These are phyloP conservation scores for Phytophthora tubulina DNA, from an alignment of 352 stramenopile species.

Conservation along the genomic window DNA sequence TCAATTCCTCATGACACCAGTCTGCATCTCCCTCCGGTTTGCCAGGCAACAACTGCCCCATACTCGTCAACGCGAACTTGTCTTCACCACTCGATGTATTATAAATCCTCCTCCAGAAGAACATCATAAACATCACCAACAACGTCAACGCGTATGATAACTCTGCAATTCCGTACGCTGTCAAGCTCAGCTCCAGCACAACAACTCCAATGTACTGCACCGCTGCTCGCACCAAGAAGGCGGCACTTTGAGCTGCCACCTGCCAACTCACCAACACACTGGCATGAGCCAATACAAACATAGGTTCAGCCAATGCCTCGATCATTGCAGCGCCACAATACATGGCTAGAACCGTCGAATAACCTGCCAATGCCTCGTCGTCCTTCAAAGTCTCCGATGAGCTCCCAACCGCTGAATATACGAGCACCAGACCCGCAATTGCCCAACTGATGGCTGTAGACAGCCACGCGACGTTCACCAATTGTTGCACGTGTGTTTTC, in stretches of 20 bases:
- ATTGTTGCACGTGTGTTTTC: slow-evolving; percentile 52
- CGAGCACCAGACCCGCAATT: slow-evolving; percentile 48
- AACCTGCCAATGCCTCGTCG: slow-evolving; percentile 46
- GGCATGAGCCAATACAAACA: slow-evolving; percentile 84
- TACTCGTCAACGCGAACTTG: slow-evolving; percentile 55
- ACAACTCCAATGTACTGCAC: slow-evolving; percentile 82
- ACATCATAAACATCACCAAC: slow-evolving; percentile 59
- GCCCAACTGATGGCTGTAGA: slow-evolving; percentile 71
- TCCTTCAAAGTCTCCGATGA: slow-evolving; percentile 11
- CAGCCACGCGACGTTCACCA: slow-evolving; percentile 85
- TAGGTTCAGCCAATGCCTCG: slow-evolving; percentile 81
- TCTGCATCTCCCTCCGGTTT: slow-evolving; percentile 5
- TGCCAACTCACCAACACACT: slow-evolving; percentile 88
- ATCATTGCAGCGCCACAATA: slow-evolving; percentile 84
- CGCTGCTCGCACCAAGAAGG: slow-evolving; percentile 73
- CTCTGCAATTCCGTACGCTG: slow-evolving; percentile 81
- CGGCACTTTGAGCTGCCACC: slow-evolving; percentile 77
- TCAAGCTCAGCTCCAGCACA: slow-evolving; percentile 64
- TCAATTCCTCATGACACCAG: slow-evolving; percentile 69
- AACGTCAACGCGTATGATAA: slow-evolving; percentile 76
- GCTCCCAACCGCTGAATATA: slow-evolving; percentile 28
- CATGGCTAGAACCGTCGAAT: slow-evolving; percentile 69
- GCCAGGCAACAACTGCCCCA: slow-evolving; percentile 65
- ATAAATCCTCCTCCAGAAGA: slow-evolving; percentile 67
- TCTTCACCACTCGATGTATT: slow-evolving; percentile 8